Percentiles rank a stretch among this genome's conserved stretches.
These are phyloP conservation scores for Pythium plurisporium DNA, from an alignment of 352 stramenopile genomes.

Conservation along the genomic window DNA sequence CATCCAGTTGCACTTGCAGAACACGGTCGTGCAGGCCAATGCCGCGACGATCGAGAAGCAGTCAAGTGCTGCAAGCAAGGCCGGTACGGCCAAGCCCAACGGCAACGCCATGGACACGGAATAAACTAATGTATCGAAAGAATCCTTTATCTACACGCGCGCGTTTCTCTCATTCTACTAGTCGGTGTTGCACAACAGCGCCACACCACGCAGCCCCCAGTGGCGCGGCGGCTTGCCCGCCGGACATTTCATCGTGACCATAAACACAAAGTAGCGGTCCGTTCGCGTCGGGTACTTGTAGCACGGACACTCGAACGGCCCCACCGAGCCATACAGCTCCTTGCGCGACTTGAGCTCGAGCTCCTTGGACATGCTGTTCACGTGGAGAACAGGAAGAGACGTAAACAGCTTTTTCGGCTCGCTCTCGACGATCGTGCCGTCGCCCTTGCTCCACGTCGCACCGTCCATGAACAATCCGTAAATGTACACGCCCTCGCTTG, in stretches of 20 bases:
- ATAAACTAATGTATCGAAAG: slow-evolving; percentile 15
- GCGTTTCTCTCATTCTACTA: slow-evolving; percentile 14
- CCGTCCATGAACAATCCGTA: slow-evolving; percentile 97
- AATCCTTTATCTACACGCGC: background rate
- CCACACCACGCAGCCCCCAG: slow-evolving; percentile 92
- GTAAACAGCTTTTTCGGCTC: slow-evolving; percentile 97
- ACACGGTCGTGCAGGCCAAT: slow-evolving; percentile 80
- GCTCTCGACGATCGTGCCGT: slow-evolving; percentile 93
- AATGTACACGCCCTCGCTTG: slow-evolving; percentile 95
- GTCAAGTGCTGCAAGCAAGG: too few species aligned
- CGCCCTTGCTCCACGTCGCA: slow-evolving; percentile 93
- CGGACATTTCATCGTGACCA: slow-evolving; percentile 90
- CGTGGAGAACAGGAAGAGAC: slow-evolving; percentile 93
- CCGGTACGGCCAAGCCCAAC: slow-evolving; percentile 4
- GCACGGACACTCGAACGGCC: slow-evolving; percentile 93
- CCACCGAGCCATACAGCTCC: slow-evolving; percentile 89
- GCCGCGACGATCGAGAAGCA: slow-evolving; percentile 39
- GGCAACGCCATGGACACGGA: slow-evolving; percentile 27
- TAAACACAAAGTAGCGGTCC: slow-evolving; percentile 97
- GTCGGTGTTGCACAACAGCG: slow-evolving; percentile 94
- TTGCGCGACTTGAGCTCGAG: slow-evolving; percentile 91
- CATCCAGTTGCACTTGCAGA: slow-evolving; percentile 84
- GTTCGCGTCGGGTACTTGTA: slow-evolving; percentile 97
- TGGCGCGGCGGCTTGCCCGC: slow-evolving; percentile 88
- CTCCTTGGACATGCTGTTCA: slow-evolving; percentile 94